A percentile compares a stretch with the other conserved stretches of the same genome.
Evolutionary conservation across 75 land plant species (phyloP).

Genomic region (Sequoiadendron giganteum): DNA sequence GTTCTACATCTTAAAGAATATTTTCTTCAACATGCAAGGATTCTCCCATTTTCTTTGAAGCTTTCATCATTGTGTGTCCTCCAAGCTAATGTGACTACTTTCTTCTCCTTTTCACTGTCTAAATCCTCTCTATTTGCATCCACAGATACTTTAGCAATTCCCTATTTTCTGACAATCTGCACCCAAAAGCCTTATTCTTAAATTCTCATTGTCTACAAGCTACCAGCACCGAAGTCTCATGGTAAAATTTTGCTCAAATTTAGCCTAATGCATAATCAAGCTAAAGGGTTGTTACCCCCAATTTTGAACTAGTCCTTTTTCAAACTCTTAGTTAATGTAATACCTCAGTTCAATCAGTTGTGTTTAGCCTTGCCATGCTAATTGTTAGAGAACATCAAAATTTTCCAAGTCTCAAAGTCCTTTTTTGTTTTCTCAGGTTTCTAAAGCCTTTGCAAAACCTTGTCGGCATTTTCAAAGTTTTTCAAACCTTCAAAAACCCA

Average conservation of each 20-base stretch:
- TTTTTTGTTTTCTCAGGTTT: no score
- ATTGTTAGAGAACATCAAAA: no score
- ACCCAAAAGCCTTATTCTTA: not conserved
- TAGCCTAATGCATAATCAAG: not conserved
- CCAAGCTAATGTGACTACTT: not conserved
- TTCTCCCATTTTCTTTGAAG: not conserved
- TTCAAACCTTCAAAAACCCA: no score
- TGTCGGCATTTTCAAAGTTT: no score
- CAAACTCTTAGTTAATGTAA: no score
- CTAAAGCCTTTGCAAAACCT: no score
- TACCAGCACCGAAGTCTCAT: not conserved
- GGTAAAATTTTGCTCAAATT: not conserved
- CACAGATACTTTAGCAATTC: not conserved
- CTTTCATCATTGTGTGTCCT: not conserved
- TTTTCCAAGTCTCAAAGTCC: no score
- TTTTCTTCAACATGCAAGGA: not conserved
- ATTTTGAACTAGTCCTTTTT: no score
- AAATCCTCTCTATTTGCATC: not conserved
- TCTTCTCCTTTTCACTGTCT: not conserved
- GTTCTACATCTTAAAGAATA: not conserved
- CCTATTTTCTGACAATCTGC: not conserved
- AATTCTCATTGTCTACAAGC: not conserved
- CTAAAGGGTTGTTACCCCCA: not conserved
- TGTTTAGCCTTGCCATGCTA: no score
- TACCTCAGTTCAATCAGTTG: no score